Percentiles rank a stretch among this genome's conserved stretches.
Conservation (phyloP, 345 rosid species). For the Ailanthus altissimus region DNA sequence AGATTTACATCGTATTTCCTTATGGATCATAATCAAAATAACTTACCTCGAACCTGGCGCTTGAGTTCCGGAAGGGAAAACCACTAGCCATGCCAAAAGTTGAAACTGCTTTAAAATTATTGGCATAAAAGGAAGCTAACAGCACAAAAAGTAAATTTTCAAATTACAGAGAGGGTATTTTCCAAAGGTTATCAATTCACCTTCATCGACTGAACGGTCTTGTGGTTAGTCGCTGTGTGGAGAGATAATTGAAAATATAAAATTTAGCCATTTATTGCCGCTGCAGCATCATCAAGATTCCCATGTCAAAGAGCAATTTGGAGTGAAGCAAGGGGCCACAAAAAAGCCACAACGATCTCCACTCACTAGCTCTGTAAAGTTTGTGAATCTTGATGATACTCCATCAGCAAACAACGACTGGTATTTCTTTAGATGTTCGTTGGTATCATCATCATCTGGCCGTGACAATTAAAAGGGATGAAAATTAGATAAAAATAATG, state of each 20-base stretch:
- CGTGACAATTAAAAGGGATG: conserved; percentile 10
- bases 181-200: background rate
- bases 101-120: background rate
- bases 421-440: conserved; percentile 24
- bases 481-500: conserved; percentile 14
- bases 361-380: conserved; percentile 29
- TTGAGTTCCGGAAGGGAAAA: background rate
- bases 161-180: background rate
- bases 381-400: conserved; percentile 97
- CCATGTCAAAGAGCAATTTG: conserved; percentile 35
- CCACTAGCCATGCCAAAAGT: background rate
- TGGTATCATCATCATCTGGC: conserved; percentile 7
- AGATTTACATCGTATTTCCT: conserved; percentile 16
- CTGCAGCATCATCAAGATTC: conserved; percentile 99
- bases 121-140: background rate
- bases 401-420: conserved; percentile 77
- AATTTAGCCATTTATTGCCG: conserved; percentile 66
- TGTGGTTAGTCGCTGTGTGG: background rate
- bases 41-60: conserved; percentile 6
- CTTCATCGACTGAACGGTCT: conserved; percentile 11
- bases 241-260: background rate
- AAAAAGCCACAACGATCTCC: conserved; percentile 20
- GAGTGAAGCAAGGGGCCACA: conserved; percentile 20
- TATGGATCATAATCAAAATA: background rate
- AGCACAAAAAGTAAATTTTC: background rate